These are phyloP conservation scores for Zymoseptoria passerinii DNA, from an alignment of 2,329 filamentous ascomycete genomes.

Conservation along the genomic window DNA sequence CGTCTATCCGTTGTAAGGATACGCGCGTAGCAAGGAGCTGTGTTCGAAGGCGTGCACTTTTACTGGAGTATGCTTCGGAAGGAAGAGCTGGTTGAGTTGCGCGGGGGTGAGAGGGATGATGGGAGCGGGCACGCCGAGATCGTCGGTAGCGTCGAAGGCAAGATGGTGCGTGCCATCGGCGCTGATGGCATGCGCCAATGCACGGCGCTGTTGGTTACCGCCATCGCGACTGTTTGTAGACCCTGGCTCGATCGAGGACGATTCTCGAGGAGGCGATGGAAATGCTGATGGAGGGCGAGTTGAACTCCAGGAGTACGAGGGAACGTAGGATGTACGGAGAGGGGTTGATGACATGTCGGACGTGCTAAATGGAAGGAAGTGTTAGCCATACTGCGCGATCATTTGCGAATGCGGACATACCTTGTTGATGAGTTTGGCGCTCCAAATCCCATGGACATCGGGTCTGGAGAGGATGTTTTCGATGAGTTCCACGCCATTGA, in stretches of 20 bases:
- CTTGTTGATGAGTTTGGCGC: not conserved
- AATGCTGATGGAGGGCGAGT: not conserved
- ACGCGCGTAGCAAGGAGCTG: not conserved
- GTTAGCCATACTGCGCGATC: no score
- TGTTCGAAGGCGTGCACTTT: not conserved
- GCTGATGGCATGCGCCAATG: not conserved
- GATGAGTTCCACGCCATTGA: not conserved
- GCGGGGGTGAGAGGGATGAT: not conserved
- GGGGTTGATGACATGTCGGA: not conserved
- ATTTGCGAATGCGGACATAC: not conserved
- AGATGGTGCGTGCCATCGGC: not conserved
- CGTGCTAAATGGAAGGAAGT: not conserved
- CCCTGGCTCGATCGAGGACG: not conserved
- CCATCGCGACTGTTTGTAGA: not conserved
- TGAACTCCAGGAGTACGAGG: not conserved
- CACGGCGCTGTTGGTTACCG: not conserved
- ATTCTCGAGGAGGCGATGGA: not conserved
- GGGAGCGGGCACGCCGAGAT: no score
- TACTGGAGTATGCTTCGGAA: not conserved
- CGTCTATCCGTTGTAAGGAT: not conserved
- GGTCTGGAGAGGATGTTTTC: not conserved
- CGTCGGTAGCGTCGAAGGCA: not conserved
- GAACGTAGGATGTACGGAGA: not conserved
- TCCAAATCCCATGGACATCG: not conserved
- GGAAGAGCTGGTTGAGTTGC: not conserved